Evolutionary conservation across 306 rosid genomes (phyloP), one percentile per base, ranked within the genome.

Genomic region (Leucaena leucocephala): DNA sequence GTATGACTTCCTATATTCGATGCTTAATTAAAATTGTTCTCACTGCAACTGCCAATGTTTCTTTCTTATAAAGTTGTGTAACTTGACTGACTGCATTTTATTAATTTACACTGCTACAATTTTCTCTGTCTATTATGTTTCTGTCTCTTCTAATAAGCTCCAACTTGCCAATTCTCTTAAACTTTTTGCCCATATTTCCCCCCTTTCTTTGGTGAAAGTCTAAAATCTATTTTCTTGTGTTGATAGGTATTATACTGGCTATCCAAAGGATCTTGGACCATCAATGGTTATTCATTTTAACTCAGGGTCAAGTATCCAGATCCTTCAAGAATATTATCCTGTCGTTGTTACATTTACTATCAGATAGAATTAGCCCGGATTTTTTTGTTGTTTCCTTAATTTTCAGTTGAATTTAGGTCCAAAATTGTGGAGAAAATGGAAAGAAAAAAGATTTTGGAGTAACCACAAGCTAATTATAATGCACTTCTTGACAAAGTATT

Each of bases 251-350:
- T 91, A 93, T 74, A 90, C 91, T 66, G 97, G 98, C 74, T 91
- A 85, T 78, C 98, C 98, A 42, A 95, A 95, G 89, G 88, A 88
- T 82, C 93, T 93, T 49, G 98, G 96, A 76, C 93, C 97, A 50
- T 89, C 99, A 36, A 81, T 89, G 84, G 90, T 95, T 66, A 80
- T 91, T 84, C 88, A 91, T 91, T 93, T 92, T 86, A 91, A 91
- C 55, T 92, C 98, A 54, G 85, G 95, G 94, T 14, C 92, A 95
- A 79, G 92, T 81, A 89, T 95, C 74, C 88, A 85, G 49, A 94
- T 95, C 64, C 98, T 95, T 83, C 95, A 91, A 68, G 95, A 95
- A 86, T 94, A 97, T 68, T 63, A 83, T 85, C 99, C 98, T 10
- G 85, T 92, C 34, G 94, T 88, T 70, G 98, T 84, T 83, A 97